Evolutionary conservation across 768 basidiomycete species (phyloP).

Genomic region (Rhodosporidiobolus sp.): DNA sequence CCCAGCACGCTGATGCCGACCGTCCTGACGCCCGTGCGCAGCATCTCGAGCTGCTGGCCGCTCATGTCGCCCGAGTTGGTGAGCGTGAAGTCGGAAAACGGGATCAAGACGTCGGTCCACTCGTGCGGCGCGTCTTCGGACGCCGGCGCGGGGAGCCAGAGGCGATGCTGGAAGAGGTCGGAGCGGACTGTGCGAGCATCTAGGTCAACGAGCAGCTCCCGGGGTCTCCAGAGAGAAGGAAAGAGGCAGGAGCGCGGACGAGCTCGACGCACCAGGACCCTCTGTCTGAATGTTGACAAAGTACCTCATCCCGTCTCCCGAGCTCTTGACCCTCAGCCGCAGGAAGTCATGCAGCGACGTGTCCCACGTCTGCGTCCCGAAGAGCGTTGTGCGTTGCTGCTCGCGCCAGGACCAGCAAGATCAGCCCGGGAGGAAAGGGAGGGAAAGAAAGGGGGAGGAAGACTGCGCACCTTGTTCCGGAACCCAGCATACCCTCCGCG

Average conservation of each 20-base stretch:
- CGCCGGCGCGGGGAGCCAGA: slow-evolving; percentile 64
- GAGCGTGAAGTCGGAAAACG: slow-evolving; percentile 59
- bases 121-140: slow-evolving; percentile 41
- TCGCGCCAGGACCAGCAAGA: not conserved
- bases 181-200: slow-evolving; percentile 57
- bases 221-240: not conserved
- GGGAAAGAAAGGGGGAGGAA: not conserved
- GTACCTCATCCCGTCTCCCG: slow-evolving; percentile 65
- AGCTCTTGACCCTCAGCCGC: slow-evolving; percentile 66
- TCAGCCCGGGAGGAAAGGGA: not conserved
- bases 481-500: slow-evolving; percentile 88
- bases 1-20: slow-evolving; percentile 81
- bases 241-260: not conserved
- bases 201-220: not conserved
- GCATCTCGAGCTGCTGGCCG: slow-evolving; percentile 67
- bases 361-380: slow-evolving; percentile 82
- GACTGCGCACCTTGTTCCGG: slow-evolving; percentile 65
- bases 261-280: slow-evolving; percentile 51
- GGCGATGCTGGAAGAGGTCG: slow-evolving; percentile 90
- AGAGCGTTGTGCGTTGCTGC: slow-evolving; percentile 73
- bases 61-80: slow-evolving; percentile 56
- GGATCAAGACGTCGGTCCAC: slow-evolving; percentile 84
- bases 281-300: slow-evolving; percentile 92
- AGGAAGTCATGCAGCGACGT: slow-evolving; percentile 76
- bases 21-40: slow-evolving; percentile 68